A percentile compares a stretch with the other conserved stretches of the same genome.
phyloP scores from a whole-genome alignment of 2,329 filamentous ascomycete species.

The Aureobasidium leucospermi region DNA sequence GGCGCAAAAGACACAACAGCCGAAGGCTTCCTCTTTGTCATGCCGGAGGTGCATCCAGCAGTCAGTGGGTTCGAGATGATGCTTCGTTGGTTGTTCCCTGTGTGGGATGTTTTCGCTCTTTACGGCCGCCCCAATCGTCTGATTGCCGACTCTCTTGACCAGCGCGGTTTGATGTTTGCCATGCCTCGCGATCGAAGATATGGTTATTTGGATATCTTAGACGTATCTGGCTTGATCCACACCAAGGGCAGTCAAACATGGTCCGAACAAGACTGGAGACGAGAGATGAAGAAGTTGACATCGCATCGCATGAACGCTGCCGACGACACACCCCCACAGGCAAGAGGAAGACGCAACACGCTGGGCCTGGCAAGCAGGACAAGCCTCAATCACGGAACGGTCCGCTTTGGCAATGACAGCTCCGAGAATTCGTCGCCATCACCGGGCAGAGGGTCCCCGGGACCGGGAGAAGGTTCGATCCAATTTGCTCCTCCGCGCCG shows the following conservation, averaged over 20 bases:
- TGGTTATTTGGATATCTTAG: constrained; percentile 82
- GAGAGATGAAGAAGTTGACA: constrained; percentile 80
- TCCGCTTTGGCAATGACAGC: constrained; percentile 38
- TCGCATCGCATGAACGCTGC: constrained; percentile 61
- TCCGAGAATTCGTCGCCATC: constrained; percentile 37
- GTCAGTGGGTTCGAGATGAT: constrained; percentile 94
- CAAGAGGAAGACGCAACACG: constrained; percentile 16
- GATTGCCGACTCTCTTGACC: constrained; percentile 78
- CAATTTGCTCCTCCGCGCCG: constrained; percentile 29
- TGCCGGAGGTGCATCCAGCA: constrained; percentile 90
- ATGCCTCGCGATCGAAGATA: constrained; percentile 86
- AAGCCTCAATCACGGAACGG: constrained; percentile 29
- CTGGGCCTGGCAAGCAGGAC: constrained; percentile 29
- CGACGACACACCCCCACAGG: constrained; percentile 14
- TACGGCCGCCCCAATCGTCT: constrained; percentile 85
- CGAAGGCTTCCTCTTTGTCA: constrained; percentile 94
- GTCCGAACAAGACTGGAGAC: constrained; percentile 85
- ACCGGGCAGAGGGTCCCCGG: constrained; percentile 38
- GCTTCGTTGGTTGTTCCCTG: constrained; percentile 84
- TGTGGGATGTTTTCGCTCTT: constrained; percentile 84
- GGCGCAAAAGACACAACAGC: constrained; percentile 66
- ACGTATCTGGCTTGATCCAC: constrained; percentile 73
- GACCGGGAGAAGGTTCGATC: constrained; percentile 23
- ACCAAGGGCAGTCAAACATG: constrained; percentile 68
- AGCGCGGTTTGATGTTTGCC: constrained; percentile 92